Base-by-base conservation (phyloP, 2,329 filamentous ascomycete genomes). In the Malbranchea zuffiana region DNA sequence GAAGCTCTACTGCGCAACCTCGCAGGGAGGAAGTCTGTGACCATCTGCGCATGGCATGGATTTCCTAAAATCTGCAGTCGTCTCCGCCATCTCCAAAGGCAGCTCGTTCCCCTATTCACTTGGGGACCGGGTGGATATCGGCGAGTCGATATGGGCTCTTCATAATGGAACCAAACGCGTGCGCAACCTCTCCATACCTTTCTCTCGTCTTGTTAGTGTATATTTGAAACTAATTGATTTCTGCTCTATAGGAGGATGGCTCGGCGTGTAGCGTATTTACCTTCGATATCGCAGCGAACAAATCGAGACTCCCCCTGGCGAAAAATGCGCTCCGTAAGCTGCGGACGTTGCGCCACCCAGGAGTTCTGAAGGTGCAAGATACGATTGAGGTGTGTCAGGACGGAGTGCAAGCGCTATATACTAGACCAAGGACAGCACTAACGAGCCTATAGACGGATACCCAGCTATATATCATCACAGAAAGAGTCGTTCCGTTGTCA, bases 181-280 rank as follows among this genome's bases (percentile, higher is more conserved):
- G 71, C 55, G 48, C 15, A 27, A 24, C 16, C 23, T n/a, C 17
- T 20, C 23, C 27, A 19, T 26, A 17, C 8, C 13, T 8, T 18
- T 17, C 21, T 28, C 20, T 10, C 6, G 7, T 25, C 32, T 40
- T 26, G 12, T 20, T 28, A 6, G 12, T 21, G 26, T 32, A 29
- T 18, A 13, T 15, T 18, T 23, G 34, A 45, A 33, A 35, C 42
- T 50, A 50, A 41, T 48, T 33, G 29, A 24, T 16, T 39, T 12
- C 33, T 17, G 31, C 11, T 21, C 15, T 43, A 40, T 49, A 95
- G 86, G 87, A 96, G 65, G 88, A 96, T 58, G 78, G 84, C 21
- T 93, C 86, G 3, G 78, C 84, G 51, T 98, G 90, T 64, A 95
- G 86, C 65, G 87, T 98, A 48, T 94, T 98, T 65, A 84, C 86